These are phyloP conservation scores for Ambrosiella cleistominuta DNA, from an alignment of 2,329 filamentous ascomycete genomes.

Conservation along the genomic window DNA sequence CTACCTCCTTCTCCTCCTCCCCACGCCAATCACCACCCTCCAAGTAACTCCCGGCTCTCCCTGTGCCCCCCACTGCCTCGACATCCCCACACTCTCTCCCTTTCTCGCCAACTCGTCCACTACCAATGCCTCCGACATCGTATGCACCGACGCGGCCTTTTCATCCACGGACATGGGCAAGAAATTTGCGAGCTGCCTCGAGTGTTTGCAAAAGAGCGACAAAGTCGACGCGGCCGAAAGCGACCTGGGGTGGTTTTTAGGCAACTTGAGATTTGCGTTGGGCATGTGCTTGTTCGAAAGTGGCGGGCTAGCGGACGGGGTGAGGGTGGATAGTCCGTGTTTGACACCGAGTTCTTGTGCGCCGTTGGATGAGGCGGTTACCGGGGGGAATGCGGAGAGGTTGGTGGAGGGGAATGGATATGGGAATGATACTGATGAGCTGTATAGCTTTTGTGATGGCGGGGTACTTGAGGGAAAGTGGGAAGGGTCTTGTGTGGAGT, in stretches of 20 bases:
- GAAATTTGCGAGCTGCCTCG: constrained; percentile 29
- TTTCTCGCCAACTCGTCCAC: constrained; percentile 22
- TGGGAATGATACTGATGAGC: constrained; percentile 14
- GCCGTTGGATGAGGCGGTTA: constrained; percentile 23
- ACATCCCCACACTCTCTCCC: constrained; percentile 20
- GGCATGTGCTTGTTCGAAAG: constrained; percentile 28
- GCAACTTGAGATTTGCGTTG: constrained; percentile 32
- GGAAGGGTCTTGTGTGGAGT: constrained; percentile 25
- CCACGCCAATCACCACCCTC: constrained; percentile 18
- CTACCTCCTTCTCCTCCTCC: not conserved
- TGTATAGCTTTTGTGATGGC: constrained; percentile 26
- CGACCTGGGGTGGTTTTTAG: constrained; percentile 29
- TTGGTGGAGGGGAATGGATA: not conserved
- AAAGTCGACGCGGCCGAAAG: constrained; percentile 23
- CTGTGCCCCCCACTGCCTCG: constrained; percentile 31
- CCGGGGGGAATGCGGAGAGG: constrained; percentile 18
- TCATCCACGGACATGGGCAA: constrained; percentile 22
- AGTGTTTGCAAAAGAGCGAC: constrained; percentile 30
- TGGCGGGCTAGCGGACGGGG: constrained; percentile 19
- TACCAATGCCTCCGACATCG: constrained; percentile 30
- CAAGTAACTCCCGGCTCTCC: constrained; percentile 33
- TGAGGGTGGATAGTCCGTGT: constrained; percentile 25
- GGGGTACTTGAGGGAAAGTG: constrained; percentile 17
- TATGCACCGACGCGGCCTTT: constrained; percentile 27
- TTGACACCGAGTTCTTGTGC: constrained; percentile 25